These are phyloP conservation scores for Emmonsiellopsis sp. DNA, from an alignment of 2,329 filamentous ascomycete genomes.

Conservation along the genomic window DNA sequence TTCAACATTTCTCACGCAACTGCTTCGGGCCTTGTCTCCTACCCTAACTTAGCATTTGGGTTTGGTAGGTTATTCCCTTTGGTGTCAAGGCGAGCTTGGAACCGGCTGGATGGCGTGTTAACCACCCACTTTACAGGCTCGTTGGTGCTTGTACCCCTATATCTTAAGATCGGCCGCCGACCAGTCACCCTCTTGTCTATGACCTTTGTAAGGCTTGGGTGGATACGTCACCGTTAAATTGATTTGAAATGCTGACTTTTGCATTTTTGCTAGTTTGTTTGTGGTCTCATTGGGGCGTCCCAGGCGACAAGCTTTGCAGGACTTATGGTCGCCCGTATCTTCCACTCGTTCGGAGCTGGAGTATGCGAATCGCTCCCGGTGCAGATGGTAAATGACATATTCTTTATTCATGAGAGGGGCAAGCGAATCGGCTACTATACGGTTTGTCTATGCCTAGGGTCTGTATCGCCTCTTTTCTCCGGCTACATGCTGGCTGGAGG, in stretches of 20 bases:
- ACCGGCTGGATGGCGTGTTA: no score
- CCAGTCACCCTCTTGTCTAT: conserved; percentile 36
- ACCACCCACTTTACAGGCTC: conserved; percentile 27
- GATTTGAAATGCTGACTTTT: background rate
- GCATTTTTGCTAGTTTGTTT: conserved; percentile 24
- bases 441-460: conserved; percentile 48
- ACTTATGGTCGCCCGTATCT: conserved; percentile 35
- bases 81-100: no score
- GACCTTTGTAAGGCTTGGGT: conserved; percentile 19
- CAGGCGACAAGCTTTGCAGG: conserved; percentile 31
- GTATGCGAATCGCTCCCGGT: conserved; percentile 41
- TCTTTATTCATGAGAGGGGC: conserved; percentile 39
- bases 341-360: conserved; percentile 36
- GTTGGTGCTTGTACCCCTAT: conserved; percentile 48
- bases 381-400: conserved; percentile 41
- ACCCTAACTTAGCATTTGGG: conserved; percentile 53
- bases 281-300: conserved; percentile 35
- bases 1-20: conserved; percentile 44
- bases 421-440: conserved; percentile 52
- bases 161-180: conserved; percentile 44
- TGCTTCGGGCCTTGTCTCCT: conserved; percentile 50
- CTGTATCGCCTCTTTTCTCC: conserved; percentile 49
- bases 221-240: background rate
- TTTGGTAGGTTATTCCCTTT: conserved; percentile 34
- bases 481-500: conserved; percentile 53